Evolutionary conservation across 257 asterid species (phyloP), one percentile per base, ranked within the genome.

Genomic region (Cordia subcordata): DNA sequence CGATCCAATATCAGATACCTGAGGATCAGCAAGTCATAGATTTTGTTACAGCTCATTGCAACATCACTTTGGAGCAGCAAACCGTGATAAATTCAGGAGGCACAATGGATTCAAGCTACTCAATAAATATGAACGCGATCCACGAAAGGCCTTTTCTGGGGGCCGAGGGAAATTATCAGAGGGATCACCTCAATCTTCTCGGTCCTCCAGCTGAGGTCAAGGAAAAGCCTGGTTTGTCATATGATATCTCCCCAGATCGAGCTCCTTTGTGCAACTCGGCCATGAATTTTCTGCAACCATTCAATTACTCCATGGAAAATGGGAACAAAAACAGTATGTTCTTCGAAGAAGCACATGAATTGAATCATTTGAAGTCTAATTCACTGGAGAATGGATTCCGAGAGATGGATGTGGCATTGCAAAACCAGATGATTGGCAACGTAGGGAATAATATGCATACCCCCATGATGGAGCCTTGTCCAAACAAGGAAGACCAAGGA

Each of bases 11-110:
- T 33, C 69, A 88, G 96, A 83, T 83, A 32, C 70, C 83, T 49
- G 89, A 89, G 72, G 95, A 89, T 76, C 81, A 69, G 18, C 74
- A 82, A 50, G 77, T 84, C 33, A 57, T 81, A 55, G 85, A 86
- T 27, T 81, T 79, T 20, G 65, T 89, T 51, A 67, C 72, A 66
- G 66, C 81, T 32, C 88, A 84, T 50, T 77, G 77, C 81, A 81
- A 61, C 67, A 71, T 76, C 17, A 68, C 75, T 63, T 23, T 83
- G 35, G 85, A 88, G 38, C 84, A 87, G 23, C 85, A 78, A 72
- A 55, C 66, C 15, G 66, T 75, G 75, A 60, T 61, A 13, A 77
- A 79, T 35, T 66, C 84, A 8, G 59, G 63, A 8, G 59, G 63
- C 42, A n/a, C 49, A 5, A 22, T 58, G 45, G 55, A 63, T 23